A percentile compares a stretch with the other conserved stretches of the same genome.
Conservation (phyloP, 176 grass and related monocot genomes). For the Aegilops bicornis region DNA sequence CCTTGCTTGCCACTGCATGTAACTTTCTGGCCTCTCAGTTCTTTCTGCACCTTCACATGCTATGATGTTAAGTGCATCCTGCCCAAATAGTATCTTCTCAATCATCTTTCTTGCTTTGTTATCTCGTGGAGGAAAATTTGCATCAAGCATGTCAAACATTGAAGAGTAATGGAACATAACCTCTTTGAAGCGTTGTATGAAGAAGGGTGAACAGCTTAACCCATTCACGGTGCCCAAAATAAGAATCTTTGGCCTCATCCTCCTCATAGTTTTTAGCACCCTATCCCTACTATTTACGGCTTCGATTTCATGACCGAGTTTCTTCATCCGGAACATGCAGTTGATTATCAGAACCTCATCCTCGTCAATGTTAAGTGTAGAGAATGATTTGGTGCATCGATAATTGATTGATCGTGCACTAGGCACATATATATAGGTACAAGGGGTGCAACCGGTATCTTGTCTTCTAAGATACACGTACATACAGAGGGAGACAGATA, state of each 20-base stretch:
- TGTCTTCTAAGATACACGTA: no score
- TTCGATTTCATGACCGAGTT: slow-evolving; percentile 35
- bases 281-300: slow-evolving; percentile 36
- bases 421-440: no score
- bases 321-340: slow-evolving; percentile 32
- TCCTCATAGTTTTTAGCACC: slow-evolving; percentile 38
- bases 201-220: slow-evolving; percentile 43
- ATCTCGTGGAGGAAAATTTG: slow-evolving; percentile 38
- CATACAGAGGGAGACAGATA: no score
- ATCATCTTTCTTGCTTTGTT: slow-evolving; percentile 31
- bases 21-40: slow-evolving; percentile 33
- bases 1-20: slow-evolving; percentile 44
- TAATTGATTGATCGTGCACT: no score
- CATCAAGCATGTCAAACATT: slow-evolving; percentile 58
- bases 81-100: slow-evolving; percentile 23
- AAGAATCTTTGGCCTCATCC: slow-evolving; percentile 43
- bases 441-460: no score
- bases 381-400: no score
- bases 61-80: slow-evolving; percentile 18
- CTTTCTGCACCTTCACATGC: slow-evolving; percentile 47
- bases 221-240: slow-evolving; percentile 37
- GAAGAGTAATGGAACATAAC: slow-evolving; percentile 49
- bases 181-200: slow-evolving; percentile 46
- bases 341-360: slow-evolving; percentile 39
- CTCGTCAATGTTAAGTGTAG: slow-evolving; percentile 29